These are phyloP conservation scores for Aspergillus sp. DNA, from an alignment of 2,329 filamentous ascomycete species.

Conservation along the genomic window DNA sequence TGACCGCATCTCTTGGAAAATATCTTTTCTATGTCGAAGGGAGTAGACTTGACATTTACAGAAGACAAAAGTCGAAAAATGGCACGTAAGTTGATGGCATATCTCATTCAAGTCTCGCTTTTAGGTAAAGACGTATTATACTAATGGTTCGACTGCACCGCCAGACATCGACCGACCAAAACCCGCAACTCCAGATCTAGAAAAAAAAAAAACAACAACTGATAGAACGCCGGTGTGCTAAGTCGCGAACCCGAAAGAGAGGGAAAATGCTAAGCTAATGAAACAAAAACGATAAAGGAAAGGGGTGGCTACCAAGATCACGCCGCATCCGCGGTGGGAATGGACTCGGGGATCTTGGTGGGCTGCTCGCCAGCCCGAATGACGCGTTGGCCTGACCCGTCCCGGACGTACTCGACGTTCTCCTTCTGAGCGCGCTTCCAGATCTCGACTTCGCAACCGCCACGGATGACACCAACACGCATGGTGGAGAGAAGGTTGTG, in stretches of 20 bases:
- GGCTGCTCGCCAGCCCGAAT: constrained; percentile 82
- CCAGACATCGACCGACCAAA: constrained; percentile 1
- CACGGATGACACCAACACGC: constrained; percentile 81
- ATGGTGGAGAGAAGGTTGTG: constrained; percentile 88
- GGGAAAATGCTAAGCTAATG: not conserved
- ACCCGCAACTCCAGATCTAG: constrained; percentile 5
- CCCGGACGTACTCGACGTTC: constrained; percentile 75
- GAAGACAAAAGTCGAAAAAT: not conserved
- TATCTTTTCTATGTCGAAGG: not conserved
- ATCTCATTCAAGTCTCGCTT: constrained; percentile 10
- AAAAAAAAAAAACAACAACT: not conserved
- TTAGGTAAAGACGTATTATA: constrained; percentile 3
- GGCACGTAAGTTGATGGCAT: not conserved
- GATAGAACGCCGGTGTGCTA: constrained; percentile 9
- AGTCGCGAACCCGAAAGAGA: constrained; percentile 3
- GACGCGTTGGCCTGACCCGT: constrained; percentile 77
- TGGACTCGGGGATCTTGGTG: constrained; percentile 77
- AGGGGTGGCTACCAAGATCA: constrained; percentile 16
- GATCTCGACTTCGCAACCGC: constrained; percentile 86
- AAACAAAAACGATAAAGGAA: not conserved
- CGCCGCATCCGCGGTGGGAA: constrained; percentile 80
- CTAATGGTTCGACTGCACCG: not conserved
- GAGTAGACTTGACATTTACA: not conserved
- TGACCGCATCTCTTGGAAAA: not conserved
- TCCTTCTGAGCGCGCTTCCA: constrained; percentile 85